A percentile compares a stretch with the other conserved stretches of the same genome.
phyloP scores from a whole-genome alignment of 805 yeast species.

The Saccharomycopsis fermentans region DNA sequence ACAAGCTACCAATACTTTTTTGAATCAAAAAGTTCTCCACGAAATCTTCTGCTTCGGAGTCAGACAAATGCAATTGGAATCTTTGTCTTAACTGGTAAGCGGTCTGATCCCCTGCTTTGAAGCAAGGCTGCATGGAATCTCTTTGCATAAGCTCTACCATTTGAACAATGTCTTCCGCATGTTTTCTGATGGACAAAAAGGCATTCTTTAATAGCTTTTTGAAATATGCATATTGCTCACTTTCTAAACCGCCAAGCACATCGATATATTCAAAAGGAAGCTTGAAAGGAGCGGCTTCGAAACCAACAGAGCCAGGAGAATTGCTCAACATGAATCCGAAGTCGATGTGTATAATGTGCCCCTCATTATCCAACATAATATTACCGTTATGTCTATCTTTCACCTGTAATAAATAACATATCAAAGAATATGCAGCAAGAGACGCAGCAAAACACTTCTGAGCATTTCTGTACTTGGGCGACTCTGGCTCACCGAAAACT shows the following conservation, averaged over 20 bases:
- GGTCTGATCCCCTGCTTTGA: constrained; percentile 78
- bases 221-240: constrained; percentile 51
- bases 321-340: constrained; percentile 89
- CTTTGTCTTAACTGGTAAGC: constrained; percentile 71
- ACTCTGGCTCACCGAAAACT: constrained; percentile 57
- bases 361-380: constrained; percentile 92
- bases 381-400: constrained; percentile 97
- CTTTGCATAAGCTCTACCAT: constrained; percentile 92
- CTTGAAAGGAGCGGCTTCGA: constrained; percentile 96
- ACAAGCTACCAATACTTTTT: constrained; percentile 77
- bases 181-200: constrained; percentile 61
- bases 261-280: constrained; percentile 84
- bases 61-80: constrained; percentile 66
- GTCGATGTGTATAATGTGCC: constrained; percentile 91
- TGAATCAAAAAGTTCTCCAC: constrained; percentile 71
- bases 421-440: constrained; percentile 83
- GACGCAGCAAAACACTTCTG: constrained; percentile 80
- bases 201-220: constrained; percentile 56
- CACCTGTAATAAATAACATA: constrained; percentile 82
- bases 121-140: constrained; percentile 85
- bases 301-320: constrained; percentile 94
- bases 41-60: constrained; percentile 60
- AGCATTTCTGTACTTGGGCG: constrained; percentile 54
- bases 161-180: constrained; percentile 63
- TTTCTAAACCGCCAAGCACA: constrained; percentile 67